A percentile compares a stretch with the other conserved stretches of the same genome.
These are phyloP conservation scores for Paramarasmius palmivorus DNA, from an alignment of 1,284 basidiomycete genomes.

Conservation along the genomic window DNA sequence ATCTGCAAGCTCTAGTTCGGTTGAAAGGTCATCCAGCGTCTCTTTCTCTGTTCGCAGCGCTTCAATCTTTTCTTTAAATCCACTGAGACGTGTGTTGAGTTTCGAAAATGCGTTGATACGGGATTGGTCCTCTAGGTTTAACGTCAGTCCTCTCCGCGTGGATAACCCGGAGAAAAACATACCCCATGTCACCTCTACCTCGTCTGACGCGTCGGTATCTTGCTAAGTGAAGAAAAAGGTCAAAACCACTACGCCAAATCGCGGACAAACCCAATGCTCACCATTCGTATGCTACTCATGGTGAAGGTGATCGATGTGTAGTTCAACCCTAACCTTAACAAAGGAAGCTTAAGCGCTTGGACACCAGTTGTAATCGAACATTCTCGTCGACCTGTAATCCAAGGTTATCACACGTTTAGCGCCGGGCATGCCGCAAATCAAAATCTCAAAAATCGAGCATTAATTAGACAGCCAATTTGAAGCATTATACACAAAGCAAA, in stretches of 20 bases:
- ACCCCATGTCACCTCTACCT: slow-evolving; percentile 94
- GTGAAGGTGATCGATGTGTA: background rate
- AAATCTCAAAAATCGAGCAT: too few species aligned
- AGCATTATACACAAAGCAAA: too few species aligned
- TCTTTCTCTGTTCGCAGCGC: slow-evolving; percentile 85
- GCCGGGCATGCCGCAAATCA: too few species aligned
- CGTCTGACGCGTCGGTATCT: slow-evolving; percentile 79
- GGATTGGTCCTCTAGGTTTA: slow-evolving; percentile 82
- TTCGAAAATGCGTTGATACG: slow-evolving; percentile 93
- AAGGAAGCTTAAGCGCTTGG: too few species aligned
- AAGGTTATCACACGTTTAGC: too few species aligned
- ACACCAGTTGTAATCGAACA: too few species aligned
- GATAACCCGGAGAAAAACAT: slow-evolving; percentile 24
- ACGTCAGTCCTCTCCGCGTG: background rate
- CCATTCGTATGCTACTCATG: slow-evolving; percentile 5
- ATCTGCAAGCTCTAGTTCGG: slow-evolving; percentile 88
- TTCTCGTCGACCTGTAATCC: too few species aligned
- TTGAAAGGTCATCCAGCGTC: slow-evolving; percentile 84
- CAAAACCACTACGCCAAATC: slow-evolving; percentile 16
- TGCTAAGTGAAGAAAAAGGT: slow-evolving; percentile 56
- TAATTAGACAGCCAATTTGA: too few species aligned
- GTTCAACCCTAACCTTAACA: too few species aligned
- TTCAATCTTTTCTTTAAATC: slow-evolving; percentile 63
- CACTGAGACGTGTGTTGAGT: slow-evolving; percentile 77
- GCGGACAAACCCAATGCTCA: background rate